Base-by-base conservation (phyloP, 768 basidiomycete genomes). In the Phanerochaete carnosa region DNA sequence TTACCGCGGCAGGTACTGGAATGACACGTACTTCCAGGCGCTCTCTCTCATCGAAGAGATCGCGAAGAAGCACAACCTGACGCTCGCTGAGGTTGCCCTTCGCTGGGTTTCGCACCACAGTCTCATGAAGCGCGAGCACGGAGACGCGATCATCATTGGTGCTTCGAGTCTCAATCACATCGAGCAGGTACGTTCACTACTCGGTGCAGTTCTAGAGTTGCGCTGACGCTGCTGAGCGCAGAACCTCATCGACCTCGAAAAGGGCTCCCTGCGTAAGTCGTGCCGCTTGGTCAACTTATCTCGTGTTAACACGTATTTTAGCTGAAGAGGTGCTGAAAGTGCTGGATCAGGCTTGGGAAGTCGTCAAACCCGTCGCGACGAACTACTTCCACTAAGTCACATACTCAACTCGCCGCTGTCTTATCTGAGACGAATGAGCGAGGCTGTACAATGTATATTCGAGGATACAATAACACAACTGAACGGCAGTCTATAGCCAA, bases 71-170 rank as follows among this genome's bases (percentile, higher is more conserved):
- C 68, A 75, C 59, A 56, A 59, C n/a, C 51, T 64, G 8, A 61
- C 63, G 7, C 55, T 64, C 19, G 59, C 59, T 1, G 63, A 64
- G 30, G 29, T 58, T 7, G 63, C 80, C 1, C 70, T 83, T 7
- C 72, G 82, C 43, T 83, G 82, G 82, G 62, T 78, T 55, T 72
- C 74, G 33, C 79, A 82, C 67, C 82, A 83, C 67, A 79, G 79
- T n/a, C 66, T 73, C 35, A 65, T 80, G 66, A 75, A 79, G 64
- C 71, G 77, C 8, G 81, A 83, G 62, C 65, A 75, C 26, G 79
- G 81, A 8, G 81, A 84, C 64, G 70, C 80, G 26, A 73, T 87
- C 58, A 72, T 88, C 59, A 86, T 89, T 64, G 86, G 86, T 16
- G 86, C 86, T 26, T 83, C 81, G 4, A 83, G 77, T 60, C 54